Evolutionary conservation across 2,329 filamentous ascomycete species (phyloP), one percentile per base, ranked within the genome.

Genomic region (Aspergillus calidoustus): DNA sequence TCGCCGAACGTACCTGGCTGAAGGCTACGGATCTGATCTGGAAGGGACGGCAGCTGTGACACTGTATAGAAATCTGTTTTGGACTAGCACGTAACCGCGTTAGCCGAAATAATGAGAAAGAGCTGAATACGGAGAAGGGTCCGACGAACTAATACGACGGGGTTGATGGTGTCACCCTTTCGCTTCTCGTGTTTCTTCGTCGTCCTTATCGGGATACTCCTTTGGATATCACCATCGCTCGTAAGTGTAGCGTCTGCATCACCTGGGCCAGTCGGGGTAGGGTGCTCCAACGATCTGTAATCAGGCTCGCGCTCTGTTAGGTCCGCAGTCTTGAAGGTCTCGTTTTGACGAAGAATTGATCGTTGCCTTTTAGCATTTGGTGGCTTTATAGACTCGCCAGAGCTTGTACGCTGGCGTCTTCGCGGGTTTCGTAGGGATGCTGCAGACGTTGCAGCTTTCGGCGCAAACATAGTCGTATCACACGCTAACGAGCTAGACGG

Each of bases 41-140:
- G 93, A 25, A 96, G 84, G 59, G 91, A 89, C 60, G 91, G 91
- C 34, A 97, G 84, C 76, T 93, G 93, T 77, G 90, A 91, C 65
- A 96, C 91, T 48, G 86, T 90, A 75, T 95, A 97, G 66, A 91
- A 91, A 73, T 89, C 88, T 72, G 91, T 97, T 72, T 88, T 92
- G 44, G 91, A 92, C 91, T 96, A 63, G 9, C 11, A 66, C 34
- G 59, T 19, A 56, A 44, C 48, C 48, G 15, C 15, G 55, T 69
- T 59, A 69, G 64, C 49, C 38, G 17, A 56, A 51, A 46, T 7
- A 50, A 19, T 52, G 46, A 38, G 30, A 52, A 57, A 4, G 41
- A 54, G 34, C 22, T 46, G 5, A 8, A 30, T 6, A 23, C 54
- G 15, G 25, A 54, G 25, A 23, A 56, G 43, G 44, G 43, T 51